Evolutionary conservation across 441 rosid species (phyloP).

Genomic region (Gossypium schwendimanii): DNA sequence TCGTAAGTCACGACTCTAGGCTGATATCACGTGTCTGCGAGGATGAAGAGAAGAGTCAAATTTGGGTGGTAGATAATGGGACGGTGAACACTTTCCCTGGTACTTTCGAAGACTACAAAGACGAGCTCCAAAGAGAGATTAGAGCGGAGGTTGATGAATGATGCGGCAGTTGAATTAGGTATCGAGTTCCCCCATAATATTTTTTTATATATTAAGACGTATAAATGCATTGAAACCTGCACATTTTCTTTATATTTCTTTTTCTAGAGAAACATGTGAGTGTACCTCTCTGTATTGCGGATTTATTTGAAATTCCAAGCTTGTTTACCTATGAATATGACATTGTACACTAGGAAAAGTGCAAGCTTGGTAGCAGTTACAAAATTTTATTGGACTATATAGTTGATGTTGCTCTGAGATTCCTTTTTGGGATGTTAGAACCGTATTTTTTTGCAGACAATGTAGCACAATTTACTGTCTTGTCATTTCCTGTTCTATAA

Average conservation of each 20-base stretch:
- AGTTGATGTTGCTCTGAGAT: not conserved
- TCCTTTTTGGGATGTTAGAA: not conserved
- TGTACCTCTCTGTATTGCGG: not conserved
- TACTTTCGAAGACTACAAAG: conserved; percentile 77
- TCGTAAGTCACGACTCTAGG: conserved; percentile 90
- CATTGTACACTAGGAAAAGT: not conserved
- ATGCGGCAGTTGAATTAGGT: not conserved
- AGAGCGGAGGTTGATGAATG: conserved; percentile 65
- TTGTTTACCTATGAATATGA: not conserved
- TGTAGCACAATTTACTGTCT: not conserved
- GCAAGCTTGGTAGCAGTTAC: not conserved
- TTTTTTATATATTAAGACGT: not conserved
- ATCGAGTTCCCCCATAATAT: not conserved
- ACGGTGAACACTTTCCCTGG: conserved; percentile 53
- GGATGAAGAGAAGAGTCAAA: conserved; percentile 70
- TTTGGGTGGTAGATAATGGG: conserved; percentile 83
- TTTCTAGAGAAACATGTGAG: not conserved
- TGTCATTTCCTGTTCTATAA: not conserved
- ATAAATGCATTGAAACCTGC: not conserved
- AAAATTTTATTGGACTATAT: not conserved
- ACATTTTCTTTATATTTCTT: not conserved
- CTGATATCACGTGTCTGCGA: conserved; percentile 81
- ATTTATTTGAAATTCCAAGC: conserved; percentile 2
- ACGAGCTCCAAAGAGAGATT: conserved; percentile 71
- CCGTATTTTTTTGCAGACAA: not conserved